These are phyloP conservation scores for Pseudogymnoascus sp. DNA, from an alignment of 2,329 filamentous ascomycete genomes.

Conservation along the genomic window DNA sequence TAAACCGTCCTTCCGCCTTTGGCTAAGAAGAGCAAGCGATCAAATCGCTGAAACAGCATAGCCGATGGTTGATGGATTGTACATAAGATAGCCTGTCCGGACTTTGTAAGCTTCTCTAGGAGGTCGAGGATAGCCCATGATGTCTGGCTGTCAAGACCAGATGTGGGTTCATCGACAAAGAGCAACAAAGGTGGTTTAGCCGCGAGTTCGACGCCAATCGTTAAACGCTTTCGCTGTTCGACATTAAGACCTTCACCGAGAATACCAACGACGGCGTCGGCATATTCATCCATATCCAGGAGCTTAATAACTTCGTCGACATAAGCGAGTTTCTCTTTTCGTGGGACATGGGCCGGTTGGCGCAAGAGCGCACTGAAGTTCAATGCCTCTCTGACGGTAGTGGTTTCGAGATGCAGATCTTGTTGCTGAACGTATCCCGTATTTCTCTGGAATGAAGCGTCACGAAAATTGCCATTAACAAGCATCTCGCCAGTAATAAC, in stretches of 20 bases:
- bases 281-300: constrained; percentile 61
- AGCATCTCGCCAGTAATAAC: constrained; percentile 79
- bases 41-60: constrained; percentile 49
- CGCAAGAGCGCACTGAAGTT: constrained; percentile 81
- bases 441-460: constrained; percentile 72
- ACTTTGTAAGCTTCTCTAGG: constrained; percentile 52
- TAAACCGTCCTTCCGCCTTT: constrained; percentile 62
- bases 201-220: constrained; percentile 53
- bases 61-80: constrained; percentile 48
- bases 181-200: constrained; percentile 52
- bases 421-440: constrained; percentile 82
- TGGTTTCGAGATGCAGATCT: constrained; percentile 72
- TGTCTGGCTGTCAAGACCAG: constrained; percentile 57
- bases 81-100: constrained; percentile 47
- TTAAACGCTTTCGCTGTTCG: constrained; percentile 55
- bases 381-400: constrained; percentile 82
- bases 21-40: constrained; percentile 57
- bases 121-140: constrained; percentile 59
- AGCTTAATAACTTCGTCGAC: constrained; percentile 70
- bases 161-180: constrained; percentile 56
- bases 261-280: constrained; percentile 58
- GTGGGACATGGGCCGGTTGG: constrained; percentile 66
- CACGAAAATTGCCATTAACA: constrained; percentile 58
- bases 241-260: constrained; percentile 56
- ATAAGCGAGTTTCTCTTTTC: constrained; percentile 71